Evolutionary conservation across 2,329 filamentous ascomycete genomes (phyloP), one percentile per base, ranked within the genome.

Genomic region (Pseudocercospora fuligena): DNA sequence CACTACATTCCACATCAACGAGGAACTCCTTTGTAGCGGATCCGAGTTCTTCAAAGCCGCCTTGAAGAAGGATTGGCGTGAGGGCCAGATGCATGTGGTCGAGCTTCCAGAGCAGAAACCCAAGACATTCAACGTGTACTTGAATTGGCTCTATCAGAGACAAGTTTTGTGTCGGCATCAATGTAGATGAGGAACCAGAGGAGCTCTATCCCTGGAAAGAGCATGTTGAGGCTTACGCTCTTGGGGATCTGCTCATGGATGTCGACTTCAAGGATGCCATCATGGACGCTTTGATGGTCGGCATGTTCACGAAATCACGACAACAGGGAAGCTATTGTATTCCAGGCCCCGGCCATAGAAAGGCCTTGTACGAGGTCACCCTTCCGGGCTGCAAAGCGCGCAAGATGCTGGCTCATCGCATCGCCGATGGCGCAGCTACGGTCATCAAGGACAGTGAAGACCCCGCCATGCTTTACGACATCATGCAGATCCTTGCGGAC

Each of bases 251-350:
- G 31, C 53, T 70, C 1, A 19, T 66, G 23, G 66, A 65, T 23
- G 7, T 19, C 9, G 63, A 64, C 25, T 63, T 70, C 65, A 70
- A 68, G 21, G 66, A 70, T 31, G 61, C 63, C 3, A 12, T 70
- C 3, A 25, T 14, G 5, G 61, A 70, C 53, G 64, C 62, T 46
- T 61, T 23, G 16, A 47, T 47, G n/a, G 43, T 23, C 6, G 8
- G 1, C 5, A n/a, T 33, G 31, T 5, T 12, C 4, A 33, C 31
- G 9, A 33, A 12, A 33, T 1, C 31, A 1, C 5, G 12, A 2
- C 2, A 11, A 8, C 1, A 11, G 7, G 31, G 9, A 12, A 11
- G 2, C 2, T 33, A 33, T 11, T 14, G 31, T 8, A 1, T 33
- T 3, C 16, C n/a, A 19, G 5, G 21, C 21, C 8, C 43, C 12